These are phyloP conservation scores for Batkoa obscura DNA, from an alignment of 371 early-diverging fungal genomes.

Conservation along the genomic window DNA sequence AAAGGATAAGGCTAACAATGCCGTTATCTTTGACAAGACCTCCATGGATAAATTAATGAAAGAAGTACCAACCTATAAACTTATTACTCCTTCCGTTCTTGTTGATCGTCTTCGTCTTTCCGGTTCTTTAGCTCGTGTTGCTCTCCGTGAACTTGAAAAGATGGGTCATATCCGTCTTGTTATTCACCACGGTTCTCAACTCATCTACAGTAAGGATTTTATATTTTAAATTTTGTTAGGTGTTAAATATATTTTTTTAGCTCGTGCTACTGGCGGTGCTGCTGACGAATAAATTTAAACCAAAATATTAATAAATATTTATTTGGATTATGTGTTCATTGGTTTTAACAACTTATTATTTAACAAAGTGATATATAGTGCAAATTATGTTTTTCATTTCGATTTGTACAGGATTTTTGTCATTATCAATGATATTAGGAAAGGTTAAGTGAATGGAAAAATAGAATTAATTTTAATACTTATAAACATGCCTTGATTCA, in stretches of 20 bases:
- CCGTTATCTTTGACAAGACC: slow-evolving; percentile 50
- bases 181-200: slow-evolving; percentile 73
- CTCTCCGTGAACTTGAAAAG: slow-evolving; percentile 77
- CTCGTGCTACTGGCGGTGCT: slow-evolving; percentile 10
- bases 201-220: slow-evolving; percentile 62
- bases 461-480: too few species aligned
- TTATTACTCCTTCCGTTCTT: slow-evolving; percentile 91
- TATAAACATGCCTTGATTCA: too few species aligned
- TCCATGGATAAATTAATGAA: slow-evolving; percentile 49
- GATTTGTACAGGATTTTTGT: too few species aligned
- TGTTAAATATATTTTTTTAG: neutral
- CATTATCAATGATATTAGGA: too few species aligned
- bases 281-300: slow-evolving; percentile 2
- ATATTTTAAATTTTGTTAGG: neutral
- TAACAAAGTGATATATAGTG: too few species aligned
- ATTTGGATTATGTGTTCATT: too few species aligned
- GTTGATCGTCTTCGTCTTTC: slow-evolving; percentile 95
- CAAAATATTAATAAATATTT: too few species aligned
- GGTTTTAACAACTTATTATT: too few species aligned
- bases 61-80: slow-evolving; percentile 97
- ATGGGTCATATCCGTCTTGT: slow-evolving; percentile 84
- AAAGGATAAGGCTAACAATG: slow-evolving; percentile 29
- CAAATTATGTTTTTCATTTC: too few species aligned
- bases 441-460: too few species aligned
- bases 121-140: slow-evolving; percentile 91